These are phyloP conservation scores for Aureobasidium zeae DNA, from an alignment of 2,329 filamentous ascomycete species.

Conservation along the genomic window DNA sequence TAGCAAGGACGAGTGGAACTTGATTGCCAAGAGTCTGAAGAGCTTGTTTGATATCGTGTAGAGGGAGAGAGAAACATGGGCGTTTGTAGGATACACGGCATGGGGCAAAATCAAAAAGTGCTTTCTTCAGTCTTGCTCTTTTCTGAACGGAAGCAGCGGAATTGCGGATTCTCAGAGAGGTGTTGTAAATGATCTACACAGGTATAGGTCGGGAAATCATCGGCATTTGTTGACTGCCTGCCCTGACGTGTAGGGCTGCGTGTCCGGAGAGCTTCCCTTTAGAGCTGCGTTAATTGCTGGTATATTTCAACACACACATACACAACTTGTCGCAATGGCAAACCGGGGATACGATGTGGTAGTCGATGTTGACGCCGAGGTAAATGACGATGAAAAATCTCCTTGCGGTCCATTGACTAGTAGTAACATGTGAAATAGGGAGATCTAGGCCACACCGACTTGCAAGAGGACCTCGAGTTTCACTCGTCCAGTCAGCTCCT, in stretches of 20 bases:
- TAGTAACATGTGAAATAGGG: conserved; percentile 64
- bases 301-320: not conserved
- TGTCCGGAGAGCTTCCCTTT: too few species aligned
- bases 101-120: not conserved
- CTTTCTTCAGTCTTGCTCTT: not conserved
- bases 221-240: too few species aligned
- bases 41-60: conserved; percentile 80
- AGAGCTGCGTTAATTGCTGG: too few species aligned
- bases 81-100: too few species aligned
- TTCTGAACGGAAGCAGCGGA: too few species aligned
- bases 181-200: too few species aligned
- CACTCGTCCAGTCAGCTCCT: conserved; percentile 64
- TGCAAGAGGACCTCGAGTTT: conserved; percentile 95
- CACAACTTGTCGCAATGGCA: conserved; percentile 22
- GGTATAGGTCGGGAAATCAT: too few species aligned
- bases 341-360: conserved; percentile 94
- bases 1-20: conserved; percentile 81
- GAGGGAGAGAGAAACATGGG: conserved; percentile 18
- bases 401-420: too few species aligned
- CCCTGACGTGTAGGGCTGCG: too few species aligned
- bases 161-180: too few species aligned
- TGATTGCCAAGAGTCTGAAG: conserved; percentile 87
- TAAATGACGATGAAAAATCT: too few species aligned
- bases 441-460: conserved; percentile 93
- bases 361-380: conserved; percentile 94